Base-by-base conservation (phyloP, 2,329 filamentous ascomycete species). In the Alternaria metachromatica region DNA sequence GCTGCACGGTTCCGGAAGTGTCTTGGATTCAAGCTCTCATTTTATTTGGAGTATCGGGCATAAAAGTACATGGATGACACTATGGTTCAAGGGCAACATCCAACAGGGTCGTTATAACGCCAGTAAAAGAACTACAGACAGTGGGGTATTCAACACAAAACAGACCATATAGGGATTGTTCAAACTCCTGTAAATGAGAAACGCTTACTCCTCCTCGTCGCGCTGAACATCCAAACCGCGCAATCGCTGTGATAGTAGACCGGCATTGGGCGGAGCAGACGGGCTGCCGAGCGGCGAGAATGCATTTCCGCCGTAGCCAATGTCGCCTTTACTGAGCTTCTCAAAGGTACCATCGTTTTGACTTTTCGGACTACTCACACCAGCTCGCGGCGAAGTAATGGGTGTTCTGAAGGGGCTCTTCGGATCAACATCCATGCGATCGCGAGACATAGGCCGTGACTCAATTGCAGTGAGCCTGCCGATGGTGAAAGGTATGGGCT, bases 241-340 rank as follows among this genome's bases (percentile, higher is more conserved):
- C 48, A 95, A 81, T 60, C 89, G 86, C 75, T 88, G 88, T 11
- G 92, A 92, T 15, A 96, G 81, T 15, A 96, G 79, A 3, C 92
- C 88, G 71, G 93, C 90, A 5, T 87, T 84, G 84, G 41, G 89
- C 87, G 72, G 92, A 89, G 37, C 89, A 86, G 20, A 64, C n/a
- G 71, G 61, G n/a, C 71, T 71, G 21, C 66, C 57, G 9, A 76
- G 37, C n/a, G 74, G 72, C 33, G 71, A 71, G 58, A 77, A 78
- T 15, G 74, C 76, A 45, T 78, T 78, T 7, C 75, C 74, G 11
- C 76, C 83, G 59, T 80, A 81, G n/a, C 80, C 79, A 30, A 78
- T 78, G 64, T 93, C 89, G 6, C 88, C 89, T 74, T 86, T 91
- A 71, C 43, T 88, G 20, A 93, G 86, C 75, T 94, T 94, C 73